Percentiles rank a stretch among this genome's conserved stretches.
Conservation (phyloP, 1,284 basidiomycete genomes). For the Ustilago loliicola region DNA sequence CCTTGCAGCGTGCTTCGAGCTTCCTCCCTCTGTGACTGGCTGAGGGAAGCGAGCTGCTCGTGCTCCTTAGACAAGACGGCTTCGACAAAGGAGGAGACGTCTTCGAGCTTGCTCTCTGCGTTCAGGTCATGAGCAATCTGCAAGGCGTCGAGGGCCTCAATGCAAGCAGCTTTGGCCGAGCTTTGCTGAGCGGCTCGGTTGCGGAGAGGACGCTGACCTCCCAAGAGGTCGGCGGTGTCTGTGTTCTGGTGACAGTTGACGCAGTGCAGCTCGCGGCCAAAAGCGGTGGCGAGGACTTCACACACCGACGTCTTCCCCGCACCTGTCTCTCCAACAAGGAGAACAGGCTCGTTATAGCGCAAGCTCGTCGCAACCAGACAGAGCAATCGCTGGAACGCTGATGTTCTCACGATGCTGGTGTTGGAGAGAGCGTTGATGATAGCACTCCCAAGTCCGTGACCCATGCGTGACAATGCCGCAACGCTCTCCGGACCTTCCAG, state of each 20-base stretch:
- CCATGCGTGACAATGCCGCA: constrained; percentile 55
- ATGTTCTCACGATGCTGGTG: constrained; percentile 83
- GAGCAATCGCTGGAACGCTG: constrained; percentile 91
- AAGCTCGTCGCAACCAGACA: constrained; percentile 85
- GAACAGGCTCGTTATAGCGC: constrained; percentile 90
- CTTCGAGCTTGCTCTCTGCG: constrained; percentile 40
- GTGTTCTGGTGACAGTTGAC: constrained; percentile 99
- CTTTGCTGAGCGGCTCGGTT: constrained; percentile 76
- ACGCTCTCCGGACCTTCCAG: constrained; percentile 71
- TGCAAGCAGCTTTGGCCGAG: constrained; percentile 67
- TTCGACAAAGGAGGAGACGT: constrained; percentile 37
- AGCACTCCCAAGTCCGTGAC: constrained; percentile 33
- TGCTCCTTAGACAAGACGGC: constrained; percentile 26
- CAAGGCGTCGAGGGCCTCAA: constrained; percentile 48
- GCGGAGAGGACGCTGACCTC: constrained; percentile 91
- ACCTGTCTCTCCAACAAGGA: constrained; percentile 98
- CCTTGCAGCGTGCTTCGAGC: constrained; percentile 61
- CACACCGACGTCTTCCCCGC: constrained; percentile 98
- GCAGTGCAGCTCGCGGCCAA: constrained; percentile 78
- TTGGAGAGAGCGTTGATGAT: constrained; percentile 72
- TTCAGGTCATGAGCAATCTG: constrained; percentile 28
- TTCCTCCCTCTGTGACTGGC: constrained; percentile 11
- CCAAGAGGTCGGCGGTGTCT: constrained; percentile 97
- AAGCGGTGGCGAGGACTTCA: constrained; percentile 84
- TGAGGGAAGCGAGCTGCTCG: constrained; percentile 15